Conservation (phyloP, 495 filamentous ascomycete species). For the Amphirosellinia nigrospora region DNA sequence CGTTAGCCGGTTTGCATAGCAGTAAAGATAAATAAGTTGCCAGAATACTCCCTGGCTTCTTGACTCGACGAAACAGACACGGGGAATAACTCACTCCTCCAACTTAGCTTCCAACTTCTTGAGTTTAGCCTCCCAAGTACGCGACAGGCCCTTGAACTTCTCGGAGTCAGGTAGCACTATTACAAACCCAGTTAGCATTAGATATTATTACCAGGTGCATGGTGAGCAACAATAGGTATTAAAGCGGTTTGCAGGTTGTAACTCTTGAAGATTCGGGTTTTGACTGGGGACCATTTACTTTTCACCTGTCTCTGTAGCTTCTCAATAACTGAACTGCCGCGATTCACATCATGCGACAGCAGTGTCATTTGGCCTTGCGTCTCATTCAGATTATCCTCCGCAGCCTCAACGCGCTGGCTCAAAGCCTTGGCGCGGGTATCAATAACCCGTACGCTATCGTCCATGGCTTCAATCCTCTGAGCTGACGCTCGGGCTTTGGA, state of each 20-base stretch:
- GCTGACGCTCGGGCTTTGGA: conserved; percentile 14
- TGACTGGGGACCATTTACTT: conserved; percentile 5
- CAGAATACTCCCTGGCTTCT: neutral
- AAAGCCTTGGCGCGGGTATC: conserved; percentile 27
- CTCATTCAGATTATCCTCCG: conserved; percentile 24
- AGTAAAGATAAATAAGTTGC: neutral
- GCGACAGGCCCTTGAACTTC: conserved; percentile 25
- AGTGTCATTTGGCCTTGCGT: conserved; percentile 26
- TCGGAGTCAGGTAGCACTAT: conserved; percentile 27
- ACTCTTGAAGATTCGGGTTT: neutral
- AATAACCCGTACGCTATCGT: conserved; percentile 29
- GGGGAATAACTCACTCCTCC: conserved; percentile 22
- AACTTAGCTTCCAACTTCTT: conserved; percentile 26
- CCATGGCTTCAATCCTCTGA: conserved; percentile 28
- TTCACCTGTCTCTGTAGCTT: conserved; percentile 30
- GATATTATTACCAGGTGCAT: neutral
- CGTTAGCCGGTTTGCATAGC: neutral
- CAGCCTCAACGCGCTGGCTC: conserved; percentile 25
- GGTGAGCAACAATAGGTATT: neutral
- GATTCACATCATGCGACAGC: conserved; percentile 27
- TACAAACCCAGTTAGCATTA: conserved; percentile 9
- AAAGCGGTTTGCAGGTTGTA: neutral
- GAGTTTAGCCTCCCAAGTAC: conserved; percentile 27
- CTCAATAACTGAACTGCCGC: conserved; percentile 25
- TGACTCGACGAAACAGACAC: neutral